Conservation (phyloP, 495 filamentous ascomycete species). For the Lasiosphaeris hirsuta region DNA sequence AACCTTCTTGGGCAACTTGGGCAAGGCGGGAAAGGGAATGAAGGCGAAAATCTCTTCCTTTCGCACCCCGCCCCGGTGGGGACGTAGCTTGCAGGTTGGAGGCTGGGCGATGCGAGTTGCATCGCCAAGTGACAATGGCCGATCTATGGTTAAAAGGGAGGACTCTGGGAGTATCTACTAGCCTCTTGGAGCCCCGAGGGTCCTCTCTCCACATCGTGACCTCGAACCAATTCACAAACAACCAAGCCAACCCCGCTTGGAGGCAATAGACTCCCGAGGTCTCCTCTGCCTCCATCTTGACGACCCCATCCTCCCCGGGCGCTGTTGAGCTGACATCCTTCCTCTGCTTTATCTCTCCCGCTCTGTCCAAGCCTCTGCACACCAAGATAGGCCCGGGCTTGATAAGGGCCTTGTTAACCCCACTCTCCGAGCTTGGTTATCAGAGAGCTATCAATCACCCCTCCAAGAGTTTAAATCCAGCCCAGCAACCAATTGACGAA, state of each 20-base stretch:
- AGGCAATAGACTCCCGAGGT: background rate
- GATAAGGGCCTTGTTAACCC: background rate
- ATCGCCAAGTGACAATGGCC: background rate
- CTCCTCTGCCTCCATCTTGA: background rate
- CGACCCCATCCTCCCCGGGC: too few species aligned
- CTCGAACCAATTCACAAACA: background rate
- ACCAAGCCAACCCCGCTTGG: conserved; percentile 8
- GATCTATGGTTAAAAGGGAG: conserved; percentile 2
- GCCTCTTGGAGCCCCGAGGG: background rate
- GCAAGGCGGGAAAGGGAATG: background rate
- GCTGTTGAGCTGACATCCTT: background rate
- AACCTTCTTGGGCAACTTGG: conserved; percentile 6
- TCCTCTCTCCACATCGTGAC: background rate
- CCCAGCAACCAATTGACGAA: conserved; percentile 17
- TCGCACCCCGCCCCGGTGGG: background rate
- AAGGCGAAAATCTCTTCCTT: background rate
- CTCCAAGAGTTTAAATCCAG: conserved; percentile 3
- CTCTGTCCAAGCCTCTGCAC: too few species aligned
- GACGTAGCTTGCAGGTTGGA: too few species aligned
- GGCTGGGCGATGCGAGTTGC: background rate
- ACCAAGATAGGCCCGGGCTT: background rate
- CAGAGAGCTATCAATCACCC: background rate
- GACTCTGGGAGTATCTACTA: background rate
- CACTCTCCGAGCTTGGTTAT: conserved; percentile 8
- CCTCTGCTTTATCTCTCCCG: background rate